phyloP scores from a whole-genome alignment of 2,329 filamentous ascomycete genomes.

The Atkinsonella hypoxylon region DNA sequence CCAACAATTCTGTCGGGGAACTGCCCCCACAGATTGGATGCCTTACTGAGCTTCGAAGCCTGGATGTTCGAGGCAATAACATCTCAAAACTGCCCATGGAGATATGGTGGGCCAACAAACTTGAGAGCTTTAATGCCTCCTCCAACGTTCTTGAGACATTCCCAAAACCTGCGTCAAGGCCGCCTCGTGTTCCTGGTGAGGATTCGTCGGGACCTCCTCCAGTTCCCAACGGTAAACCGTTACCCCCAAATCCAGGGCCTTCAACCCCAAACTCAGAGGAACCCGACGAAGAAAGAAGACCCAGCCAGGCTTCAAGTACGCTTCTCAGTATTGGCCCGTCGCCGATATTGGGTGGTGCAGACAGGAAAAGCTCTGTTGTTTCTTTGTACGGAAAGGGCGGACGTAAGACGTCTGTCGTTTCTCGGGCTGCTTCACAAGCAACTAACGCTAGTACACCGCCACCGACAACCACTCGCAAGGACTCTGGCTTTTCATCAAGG shows the following conservation, averaged over 20 bases:
- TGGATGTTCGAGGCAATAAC: slow-evolving; percentile 91
- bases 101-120: slow-evolving; percentile 85
- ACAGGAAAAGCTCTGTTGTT: slow-evolving; percentile 73
- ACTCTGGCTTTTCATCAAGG: slow-evolving; percentile 73
- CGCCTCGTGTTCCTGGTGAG: slow-evolving; percentile 48
- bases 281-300: slow-evolving; percentile 54
- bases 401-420: slow-evolving; percentile 77
- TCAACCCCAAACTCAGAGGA: slow-evolving; percentile 68
- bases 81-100: slow-evolving; percentile 79
- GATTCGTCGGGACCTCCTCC: slow-evolving; percentile 23
- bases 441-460: slow-evolving; percentile 37
- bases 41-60: slow-evolving; percentile 67
- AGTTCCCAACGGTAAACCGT: slow-evolving; percentile 28
- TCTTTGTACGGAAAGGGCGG: slow-evolving; percentile 68
- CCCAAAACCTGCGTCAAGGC: slow-evolving; percentile 69
- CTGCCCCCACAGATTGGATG: slow-evolving; percentile 83
- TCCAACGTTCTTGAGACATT: slow-evolving; percentile 88
- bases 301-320: slow-evolving; percentile 73
- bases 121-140: slow-evolving; percentile 88
- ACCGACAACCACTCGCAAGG: slow-evolving; percentile 55
- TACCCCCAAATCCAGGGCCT: slow-evolving; percentile 31
- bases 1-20: slow-evolving; percentile 76
- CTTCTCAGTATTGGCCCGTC: slow-evolving; percentile 66
- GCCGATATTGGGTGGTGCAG: slow-evolving; percentile 44
- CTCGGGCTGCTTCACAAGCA: slow-evolving; percentile 42